Base-by-base conservation (phyloP, 345 rosid species). In the Bruguiera parviflora region DNA sequence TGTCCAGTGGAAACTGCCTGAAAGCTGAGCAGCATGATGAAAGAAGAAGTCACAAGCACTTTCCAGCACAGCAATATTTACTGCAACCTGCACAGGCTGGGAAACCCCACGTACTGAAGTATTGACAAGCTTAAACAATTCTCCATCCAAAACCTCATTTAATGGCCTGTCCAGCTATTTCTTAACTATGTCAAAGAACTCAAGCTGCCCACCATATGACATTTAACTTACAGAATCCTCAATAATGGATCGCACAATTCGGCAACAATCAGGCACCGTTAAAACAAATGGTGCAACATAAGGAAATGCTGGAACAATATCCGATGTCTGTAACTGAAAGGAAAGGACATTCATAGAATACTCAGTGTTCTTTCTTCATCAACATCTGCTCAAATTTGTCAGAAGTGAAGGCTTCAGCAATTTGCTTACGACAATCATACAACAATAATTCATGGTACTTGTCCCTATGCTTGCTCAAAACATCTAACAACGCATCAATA, bases 21-120 rank as follows among this genome's bases (percentile, higher is more conserved):
- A 87, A 49, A 91, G 98, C 78, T 89, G 97, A 37, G 96, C 98
- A 13, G 98, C 96, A 66, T 94, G 98, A 59, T 90, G 92, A 71
- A 84, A 91, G 75, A 91, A 94, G 86, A 94, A 94, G 74, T 90
- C 98, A 65, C 98, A 94, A 75, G 97, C 98, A 43, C 97, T 96
- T 70, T 91, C 97, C 64, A 94, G 71, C 31, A 91, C 98, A 1
- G 93, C 87, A 97, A 94, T 91, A 75, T 94, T 94, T 47, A 97
- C 98, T 10, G 98, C 96, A 55, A 89, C 86, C 80, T 88, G 98
- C 98, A 91, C 89, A 8, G 97, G 97, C 77, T 91, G 98, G 35
- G 98, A 79, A 62, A 87, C 98, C 53, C 95, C 97, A 61, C 84
- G 92, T 47, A 87, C 84, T 31, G 98, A 91, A 1, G 95, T 71